Evolutionary conservation across 495 filamentous ascomycete species (phyloP).

Genomic region (Daldinia decipiens): DNA sequence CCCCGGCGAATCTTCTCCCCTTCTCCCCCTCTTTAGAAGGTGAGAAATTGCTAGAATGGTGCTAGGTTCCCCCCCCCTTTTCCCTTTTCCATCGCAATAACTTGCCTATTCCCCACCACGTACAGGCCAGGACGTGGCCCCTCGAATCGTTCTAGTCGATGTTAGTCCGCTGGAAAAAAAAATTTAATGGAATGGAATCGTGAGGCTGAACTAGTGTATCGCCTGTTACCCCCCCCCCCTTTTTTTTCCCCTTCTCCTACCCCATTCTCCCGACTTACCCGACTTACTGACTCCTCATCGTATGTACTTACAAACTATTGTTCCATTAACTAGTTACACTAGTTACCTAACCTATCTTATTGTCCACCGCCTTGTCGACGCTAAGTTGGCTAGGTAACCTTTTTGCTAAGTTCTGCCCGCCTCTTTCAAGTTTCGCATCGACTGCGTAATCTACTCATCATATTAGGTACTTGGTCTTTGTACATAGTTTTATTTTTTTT

Average conservation of each 20-base stretch:
- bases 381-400: slow-evolving; percentile 16
- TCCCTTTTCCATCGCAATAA: not conserved
- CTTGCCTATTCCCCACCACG: not conserved
- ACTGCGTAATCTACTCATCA: slow-evolving; percentile 41
- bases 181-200: slow-evolving; percentile 14
- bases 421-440: slow-evolving; percentile 2
- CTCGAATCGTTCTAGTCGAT: not conserved
- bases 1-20: slow-evolving; percentile 19
- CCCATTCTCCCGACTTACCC: slow-evolving; percentile 8
- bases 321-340: no score
- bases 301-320: slow-evolving; percentile 3
- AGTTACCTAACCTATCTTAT: not conserved
- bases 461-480: slow-evolving; percentile 5
- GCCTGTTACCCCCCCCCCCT: not conserved
- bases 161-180: slow-evolving; percentile 7
- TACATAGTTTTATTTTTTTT: not conserved
- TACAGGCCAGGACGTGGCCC: not conserved
- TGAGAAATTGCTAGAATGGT: slow-evolving; percentile 3
- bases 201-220: slow-evolving; percentile 41
- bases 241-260: not conserved
- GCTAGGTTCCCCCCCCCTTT: slow-evolving; percentile 1
- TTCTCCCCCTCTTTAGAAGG: slow-evolving; percentile 31
- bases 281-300: not conserved
- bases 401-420: slow-evolving; percentile 3
- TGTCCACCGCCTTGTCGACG: slow-evolving; percentile 10